Conservation (phyloP, 75 land plant genomes). For the Pinus tabuliformis region DNA sequence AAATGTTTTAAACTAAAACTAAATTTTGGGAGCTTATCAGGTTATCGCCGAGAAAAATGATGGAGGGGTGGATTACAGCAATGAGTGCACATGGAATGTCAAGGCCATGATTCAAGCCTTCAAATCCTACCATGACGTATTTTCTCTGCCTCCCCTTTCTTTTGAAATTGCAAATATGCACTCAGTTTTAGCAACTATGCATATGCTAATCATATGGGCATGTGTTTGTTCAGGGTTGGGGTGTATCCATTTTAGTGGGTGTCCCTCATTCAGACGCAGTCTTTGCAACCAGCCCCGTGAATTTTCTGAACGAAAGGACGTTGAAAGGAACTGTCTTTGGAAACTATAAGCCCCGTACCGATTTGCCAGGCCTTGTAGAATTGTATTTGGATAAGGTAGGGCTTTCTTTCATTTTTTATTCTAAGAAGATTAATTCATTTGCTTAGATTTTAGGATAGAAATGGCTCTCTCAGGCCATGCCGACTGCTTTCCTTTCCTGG, state of each 20-base stretch:
- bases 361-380: constrained; percentile 44
- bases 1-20: too few species aligned
- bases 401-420: background rate
- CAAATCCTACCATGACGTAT: constrained; percentile 46
- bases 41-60: constrained; percentile 46
- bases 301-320: constrained; percentile 26
- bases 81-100: constrained; percentile 62
- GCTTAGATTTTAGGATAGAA: too few species aligned
- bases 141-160: background rate
- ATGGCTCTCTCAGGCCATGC: background rate
- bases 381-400: constrained; percentile 43
- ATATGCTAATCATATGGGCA: too few species aligned
- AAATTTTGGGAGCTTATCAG: too few species aligned
- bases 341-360: constrained; percentile 29
- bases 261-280: constrained; percentile 12
- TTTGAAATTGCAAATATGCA: too few species aligned
- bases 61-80: constrained; percentile 61
- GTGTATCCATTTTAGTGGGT: constrained; percentile 21
- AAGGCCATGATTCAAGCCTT: constrained; percentile 48
- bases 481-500: background rate
- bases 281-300: constrained; percentile 17
- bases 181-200: too few species aligned
- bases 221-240: constrained; percentile 28
- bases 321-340: constrained; percentile 49
- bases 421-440: too few species aligned